phyloP scores from a whole-genome alignment of 2,329 filamentous ascomycete genomes.

The Alternaria sp. region DNA sequence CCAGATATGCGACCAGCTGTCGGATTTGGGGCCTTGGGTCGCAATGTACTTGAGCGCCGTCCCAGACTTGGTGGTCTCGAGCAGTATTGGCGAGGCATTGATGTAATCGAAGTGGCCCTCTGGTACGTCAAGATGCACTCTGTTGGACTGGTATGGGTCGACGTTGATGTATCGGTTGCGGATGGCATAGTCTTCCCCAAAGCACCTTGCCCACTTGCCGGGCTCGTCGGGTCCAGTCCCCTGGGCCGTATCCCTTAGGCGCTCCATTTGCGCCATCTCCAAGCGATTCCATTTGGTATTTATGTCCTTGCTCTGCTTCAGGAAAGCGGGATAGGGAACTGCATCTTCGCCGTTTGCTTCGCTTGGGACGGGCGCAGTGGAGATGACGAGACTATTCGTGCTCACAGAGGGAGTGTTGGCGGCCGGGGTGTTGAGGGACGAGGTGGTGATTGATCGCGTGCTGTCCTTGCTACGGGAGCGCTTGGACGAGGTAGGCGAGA shows the following conservation, averaged over 20 bases:
- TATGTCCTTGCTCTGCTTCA: conserved; percentile 61
- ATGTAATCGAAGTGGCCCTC: conserved; percentile 64
- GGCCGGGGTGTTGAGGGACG: conserved; percentile 33
- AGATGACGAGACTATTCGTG: conserved; percentile 41
- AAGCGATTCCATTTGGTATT: conserved; percentile 66
- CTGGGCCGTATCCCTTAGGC: conserved; percentile 55
- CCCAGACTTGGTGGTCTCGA: conserved; percentile 50
- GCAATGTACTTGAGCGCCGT: conserved; percentile 75
- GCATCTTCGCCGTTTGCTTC: conserved; percentile 24
- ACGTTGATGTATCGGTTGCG: conserved; percentile 91
- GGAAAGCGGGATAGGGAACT: conserved; percentile 58
- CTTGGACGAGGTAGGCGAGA: conserved; percentile 48
- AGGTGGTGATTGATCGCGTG: conserved; percentile 36
- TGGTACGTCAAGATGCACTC: conserved; percentile 80
- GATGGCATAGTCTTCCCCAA: conserved; percentile 60
- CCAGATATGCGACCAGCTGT: conserved; percentile 83
- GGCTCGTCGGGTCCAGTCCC: conserved; percentile 51
- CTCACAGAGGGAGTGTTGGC: conserved; percentile 37
- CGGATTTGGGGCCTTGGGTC: conserved; percentile 85
- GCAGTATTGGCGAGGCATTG: conserved; percentile 57
- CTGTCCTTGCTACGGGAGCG: conserved; percentile 50
- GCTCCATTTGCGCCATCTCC: conserved; percentile 64
- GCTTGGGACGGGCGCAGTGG: conserved; percentile 20
- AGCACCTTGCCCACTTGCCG: conserved; percentile 64
- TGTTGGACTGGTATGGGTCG: conserved; percentile 85